A percentile compares a stretch with the other conserved stretches of the same genome.
These are phyloP conservation scores for Hypoxylon sp. DNA, from an alignment of 2,329 filamentous ascomycete genomes.

Conservation along the genomic window DNA sequence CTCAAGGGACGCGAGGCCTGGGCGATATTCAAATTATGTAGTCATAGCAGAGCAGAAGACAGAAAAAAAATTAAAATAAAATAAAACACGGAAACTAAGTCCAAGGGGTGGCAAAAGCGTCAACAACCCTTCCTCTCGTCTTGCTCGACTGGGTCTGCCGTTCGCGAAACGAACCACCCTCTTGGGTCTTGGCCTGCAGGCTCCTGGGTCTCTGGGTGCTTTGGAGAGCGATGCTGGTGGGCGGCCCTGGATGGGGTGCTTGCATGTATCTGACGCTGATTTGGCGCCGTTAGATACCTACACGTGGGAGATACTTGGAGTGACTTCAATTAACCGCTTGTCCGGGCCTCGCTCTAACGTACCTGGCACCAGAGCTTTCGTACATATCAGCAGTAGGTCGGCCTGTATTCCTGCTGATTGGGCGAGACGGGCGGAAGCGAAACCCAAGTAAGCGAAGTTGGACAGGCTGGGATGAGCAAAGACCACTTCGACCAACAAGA, in stretches of 20 bases:
- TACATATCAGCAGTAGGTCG: slow-evolving; percentile 9
- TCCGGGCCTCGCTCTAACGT: slow-evolving; percentile 6
- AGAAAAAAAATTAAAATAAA: no score
- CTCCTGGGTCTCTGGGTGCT: not conserved
- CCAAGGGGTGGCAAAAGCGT: slow-evolving; percentile 26
- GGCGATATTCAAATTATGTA: not conserved
- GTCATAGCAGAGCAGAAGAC: slow-evolving; percentile 1
- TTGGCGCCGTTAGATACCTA: slow-evolving; percentile 10
- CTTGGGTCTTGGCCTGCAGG: slow-evolving; percentile 17
- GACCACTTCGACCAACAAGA: not conserved
- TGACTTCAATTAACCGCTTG: slow-evolving; percentile 10
- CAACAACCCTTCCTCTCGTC: slow-evolving; percentile 5
- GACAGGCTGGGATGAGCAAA: slow-evolving; percentile 1
- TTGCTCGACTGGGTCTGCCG: slow-evolving; percentile 3
- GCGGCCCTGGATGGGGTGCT: not conserved
- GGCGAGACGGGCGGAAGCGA: slow-evolving; percentile 16
- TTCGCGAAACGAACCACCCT: slow-evolving; percentile 32
- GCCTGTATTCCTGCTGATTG: slow-evolving; percentile 13
- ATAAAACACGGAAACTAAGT: no score
- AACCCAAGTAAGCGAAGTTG: slow-evolving; percentile 15
- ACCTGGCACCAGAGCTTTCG: slow-evolving; percentile 8
- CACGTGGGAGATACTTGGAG: slow-evolving; percentile 21
- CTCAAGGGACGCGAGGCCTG: not conserved
- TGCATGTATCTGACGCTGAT: slow-evolving; percentile 5
- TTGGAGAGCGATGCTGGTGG: not conserved